Percentiles rank a stretch among this genome's conserved stretches.
These are phyloP conservation scores for Uncinocarpus reesii DNA, from an alignment of 2,329 filamentous ascomycete species.

Conservation along the genomic window DNA sequence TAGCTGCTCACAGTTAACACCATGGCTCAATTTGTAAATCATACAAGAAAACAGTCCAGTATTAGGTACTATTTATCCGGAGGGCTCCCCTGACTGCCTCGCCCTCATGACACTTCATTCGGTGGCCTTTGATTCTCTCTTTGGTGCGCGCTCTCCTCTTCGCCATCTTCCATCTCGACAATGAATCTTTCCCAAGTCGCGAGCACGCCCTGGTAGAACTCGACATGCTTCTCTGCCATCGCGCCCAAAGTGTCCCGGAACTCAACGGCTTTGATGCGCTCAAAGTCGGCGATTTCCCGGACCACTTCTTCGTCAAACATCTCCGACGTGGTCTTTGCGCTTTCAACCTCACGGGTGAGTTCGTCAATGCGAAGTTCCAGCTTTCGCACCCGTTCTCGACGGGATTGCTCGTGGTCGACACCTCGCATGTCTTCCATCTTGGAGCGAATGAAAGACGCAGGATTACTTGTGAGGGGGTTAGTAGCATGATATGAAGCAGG, in stretches of 20 bases:
- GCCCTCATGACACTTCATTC: constrained; percentile 8
- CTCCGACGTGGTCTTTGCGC: constrained; percentile 74
- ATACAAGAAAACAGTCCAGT: constrained; percentile 4
- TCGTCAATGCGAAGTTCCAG: constrained; percentile 88
- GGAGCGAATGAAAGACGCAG: constrained; percentile 75
- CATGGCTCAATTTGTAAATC: constrained; percentile 7
- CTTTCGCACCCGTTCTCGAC: constrained; percentile 76
- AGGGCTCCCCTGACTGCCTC: too few species aligned
- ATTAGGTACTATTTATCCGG: too few species aligned
- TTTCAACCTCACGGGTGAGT: constrained; percentile 78
- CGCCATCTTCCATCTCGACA: constrained; percentile 61
- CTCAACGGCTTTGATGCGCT: constrained; percentile 89
- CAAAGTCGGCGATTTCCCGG: constrained; percentile 84
- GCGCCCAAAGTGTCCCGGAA: constrained; percentile 78
- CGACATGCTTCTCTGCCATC: constrained; percentile 73
- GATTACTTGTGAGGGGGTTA: constrained; percentile 49
- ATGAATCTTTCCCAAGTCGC: constrained; percentile 84
- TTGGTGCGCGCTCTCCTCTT: constrained; percentile 3
- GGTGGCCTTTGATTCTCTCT: neutral
- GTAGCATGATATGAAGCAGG: constrained; percentile 49
- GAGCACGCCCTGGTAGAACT: constrained; percentile 71
- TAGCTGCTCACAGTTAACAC: neutral
- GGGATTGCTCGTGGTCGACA: constrained; percentile 87
- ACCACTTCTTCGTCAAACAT: constrained; percentile 95
- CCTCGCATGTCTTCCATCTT: constrained; percentile 96